phyloP scores from a whole-genome alignment of 2,329 filamentous ascomycete genomes.

The Botrytis tulipae region DNA sequence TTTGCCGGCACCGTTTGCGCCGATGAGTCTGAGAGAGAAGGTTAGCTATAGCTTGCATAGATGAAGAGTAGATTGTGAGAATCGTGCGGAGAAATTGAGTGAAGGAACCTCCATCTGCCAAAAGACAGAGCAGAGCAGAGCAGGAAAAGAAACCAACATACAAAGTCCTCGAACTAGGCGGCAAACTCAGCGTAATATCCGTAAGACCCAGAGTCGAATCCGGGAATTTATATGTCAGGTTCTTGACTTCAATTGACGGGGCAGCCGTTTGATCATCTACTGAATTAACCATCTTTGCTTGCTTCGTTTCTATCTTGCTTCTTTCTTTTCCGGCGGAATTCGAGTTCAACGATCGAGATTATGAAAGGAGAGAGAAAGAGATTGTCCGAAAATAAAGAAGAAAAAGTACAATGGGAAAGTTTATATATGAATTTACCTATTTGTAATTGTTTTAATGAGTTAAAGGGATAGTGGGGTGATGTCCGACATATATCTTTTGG shows the following conservation, averaged over 20 bases:
- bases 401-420: not conserved
- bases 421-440: not conserved
- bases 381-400: not conserved
- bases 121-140: too few relatives aligned
- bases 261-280: conserved; percentile 28
- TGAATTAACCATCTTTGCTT: conserved; percentile 12
- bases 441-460: not conserved
- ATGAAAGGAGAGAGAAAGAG: too few relatives aligned
- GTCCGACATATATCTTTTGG: not conserved
- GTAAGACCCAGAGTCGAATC: conserved; percentile 78
- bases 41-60: conserved; percentile 50
- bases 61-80: not conserved
- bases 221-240: conserved; percentile 85
- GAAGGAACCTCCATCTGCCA: not conserved
- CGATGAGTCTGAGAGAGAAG: conserved; percentile 80
- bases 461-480: not conserved
- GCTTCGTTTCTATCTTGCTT: not conserved
- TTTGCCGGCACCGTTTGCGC: conserved; percentile 96
- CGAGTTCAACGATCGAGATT: not conserved
- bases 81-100: not conserved
- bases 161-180: conserved; percentile 48
- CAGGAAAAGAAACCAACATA: conserved; percentile 54
- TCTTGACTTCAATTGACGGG: conserved; percentile 61
- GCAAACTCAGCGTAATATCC: conserved; percentile 64
- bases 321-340: not conserved